phyloP scores from a whole-genome alignment of 208 protist genomes.

The Acanthamoeba triangularis region DNA sequence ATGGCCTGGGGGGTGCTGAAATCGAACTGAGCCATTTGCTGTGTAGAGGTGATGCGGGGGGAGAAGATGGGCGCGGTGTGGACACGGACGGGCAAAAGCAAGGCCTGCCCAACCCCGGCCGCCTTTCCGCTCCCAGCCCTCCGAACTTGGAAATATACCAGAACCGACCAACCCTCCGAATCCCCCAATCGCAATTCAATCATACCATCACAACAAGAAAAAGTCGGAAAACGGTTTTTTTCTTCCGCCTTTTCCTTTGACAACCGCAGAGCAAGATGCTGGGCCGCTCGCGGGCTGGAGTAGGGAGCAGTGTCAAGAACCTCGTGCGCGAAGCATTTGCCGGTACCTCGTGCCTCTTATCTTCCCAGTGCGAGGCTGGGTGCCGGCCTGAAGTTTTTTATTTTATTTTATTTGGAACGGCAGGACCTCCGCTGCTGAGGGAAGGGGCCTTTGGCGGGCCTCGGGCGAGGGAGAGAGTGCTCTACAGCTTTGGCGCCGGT shows the following conservation, averaged over 20 bases:
- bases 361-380: too few relatives aligned
- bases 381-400: too few relatives aligned
- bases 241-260: not conserved
- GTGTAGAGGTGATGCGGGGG: not conserved
- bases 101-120: not conserved
- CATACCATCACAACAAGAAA: not conserved
- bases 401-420: too few relatives aligned
- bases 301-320: too few relatives aligned
- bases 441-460: not conserved
- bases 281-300: too few relatives aligned
- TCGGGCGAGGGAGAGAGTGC: not conserved
- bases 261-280: not conserved
- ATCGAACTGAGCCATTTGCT: conserved; percentile 72
- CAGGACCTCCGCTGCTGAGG: conserved; percentile 9
- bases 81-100: not conserved
- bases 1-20: conserved; percentile 45
- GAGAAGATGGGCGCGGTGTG: not conserved
- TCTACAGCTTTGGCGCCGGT: not conserved
- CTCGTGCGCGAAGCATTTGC: too few relatives aligned
- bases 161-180: not conserved
- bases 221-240: not conserved
- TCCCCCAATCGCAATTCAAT: not conserved
- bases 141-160: conserved; percentile 52
- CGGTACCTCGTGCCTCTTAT: too few relatives aligned
- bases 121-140: not conserved